These are phyloP conservation scores for Rhodotorula babjevae DNA, from an alignment of 768 basidiomycete species.

Conservation along the genomic window DNA sequence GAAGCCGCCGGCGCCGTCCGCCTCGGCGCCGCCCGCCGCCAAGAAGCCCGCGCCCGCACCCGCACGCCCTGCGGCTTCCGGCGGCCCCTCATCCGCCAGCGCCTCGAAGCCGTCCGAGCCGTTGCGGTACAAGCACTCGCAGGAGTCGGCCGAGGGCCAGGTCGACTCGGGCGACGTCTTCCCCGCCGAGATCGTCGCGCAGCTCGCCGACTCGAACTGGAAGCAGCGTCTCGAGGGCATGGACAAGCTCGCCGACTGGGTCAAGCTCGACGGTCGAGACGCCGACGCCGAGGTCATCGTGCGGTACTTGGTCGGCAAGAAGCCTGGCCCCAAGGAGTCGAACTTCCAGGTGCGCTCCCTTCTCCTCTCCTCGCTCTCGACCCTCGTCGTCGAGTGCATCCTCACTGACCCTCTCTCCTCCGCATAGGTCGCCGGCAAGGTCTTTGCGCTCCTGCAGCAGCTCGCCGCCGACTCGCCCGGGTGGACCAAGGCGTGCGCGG, in stretches of 20 bases:
- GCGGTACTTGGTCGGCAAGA: slow-evolving; percentile 72
- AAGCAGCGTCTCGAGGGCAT: slow-evolving; percentile 80
- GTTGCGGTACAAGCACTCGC: slow-evolving; percentile 83
- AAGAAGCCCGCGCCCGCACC: slow-evolving; percentile 35
- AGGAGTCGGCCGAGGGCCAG: slow-evolving; percentile 83
- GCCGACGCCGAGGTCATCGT: slow-evolving; percentile 85
- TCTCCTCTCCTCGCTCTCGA: not conserved
- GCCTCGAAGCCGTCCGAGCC: slow-evolving; percentile 60
- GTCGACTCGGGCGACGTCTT: slow-evolving; percentile 60
- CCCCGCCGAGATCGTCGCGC: slow-evolving; percentile 64
- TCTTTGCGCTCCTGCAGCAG: slow-evolving; percentile 69
- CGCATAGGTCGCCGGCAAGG: slow-evolving; percentile 75
- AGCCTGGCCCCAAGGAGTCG: slow-evolving; percentile 91
- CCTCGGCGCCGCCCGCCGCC: slow-evolving; percentile 30
- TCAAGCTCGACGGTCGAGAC: slow-evolving; percentile 56
- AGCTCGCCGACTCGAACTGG: slow-evolving; percentile 85
- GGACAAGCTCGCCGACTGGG: slow-evolving; percentile 79
- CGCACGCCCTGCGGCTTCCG: slow-evolving; percentile 42
- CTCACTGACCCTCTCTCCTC: not conserved
- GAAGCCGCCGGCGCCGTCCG: slow-evolving; percentile 50
- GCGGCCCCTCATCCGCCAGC: not conserved
- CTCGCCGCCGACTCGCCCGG: slow-evolving; percentile 74
- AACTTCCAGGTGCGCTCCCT: slow-evolving; percentile 75
- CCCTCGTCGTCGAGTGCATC: not conserved
- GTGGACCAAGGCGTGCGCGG: slow-evolving; percentile 79